A percentile compares a stretch with the other conserved stretches of the same genome.
phyloP scores from a whole-genome alignment of 2,329 filamentous ascomycete species.

The Drechslerella stenobrocha region DNA sequence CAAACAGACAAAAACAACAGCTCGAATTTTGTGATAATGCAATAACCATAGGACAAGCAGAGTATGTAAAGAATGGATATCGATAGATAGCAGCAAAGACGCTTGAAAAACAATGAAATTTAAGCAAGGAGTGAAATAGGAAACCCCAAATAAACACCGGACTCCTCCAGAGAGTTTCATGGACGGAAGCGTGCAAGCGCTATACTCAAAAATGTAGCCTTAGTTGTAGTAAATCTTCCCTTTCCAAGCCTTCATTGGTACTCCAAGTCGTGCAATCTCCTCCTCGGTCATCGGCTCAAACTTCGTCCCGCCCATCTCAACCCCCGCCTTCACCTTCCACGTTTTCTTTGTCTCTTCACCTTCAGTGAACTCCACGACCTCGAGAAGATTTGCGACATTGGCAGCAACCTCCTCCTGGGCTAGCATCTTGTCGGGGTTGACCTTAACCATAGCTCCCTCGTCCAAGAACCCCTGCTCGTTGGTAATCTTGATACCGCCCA shows the following conservation, averaged over 20 bases:
- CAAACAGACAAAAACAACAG: no score
- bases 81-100: no score
- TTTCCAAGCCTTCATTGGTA: constrained; percentile 44
- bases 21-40: no score
- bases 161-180: no score
- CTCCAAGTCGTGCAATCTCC: constrained; percentile 19
- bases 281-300: constrained; percentile 13
- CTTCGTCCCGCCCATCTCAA: constrained; percentile 5
- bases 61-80: no score
- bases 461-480: constrained; percentile 40
- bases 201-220: background rate
- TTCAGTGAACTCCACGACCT: constrained; percentile 27
- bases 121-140: no score
- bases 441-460: constrained; percentile 9
- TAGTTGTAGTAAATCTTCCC: constrained; percentile 6
- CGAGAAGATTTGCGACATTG: constrained; percentile 29
- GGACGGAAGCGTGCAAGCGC: background rate
- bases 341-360: constrained; percentile 21
- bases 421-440: constrained; percentile 10
- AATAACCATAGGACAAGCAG: no score
- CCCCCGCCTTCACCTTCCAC: constrained; percentile 28
- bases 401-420: constrained; percentile 19
- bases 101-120: no score
- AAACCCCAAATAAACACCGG: no score
- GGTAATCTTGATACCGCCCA: constrained; percentile 45